Evolutionary conservation across 1,284 basidiomycete species (phyloP), one percentile per base, ranked within the genome.

Genomic region (Cerrena zonata): DNA sequence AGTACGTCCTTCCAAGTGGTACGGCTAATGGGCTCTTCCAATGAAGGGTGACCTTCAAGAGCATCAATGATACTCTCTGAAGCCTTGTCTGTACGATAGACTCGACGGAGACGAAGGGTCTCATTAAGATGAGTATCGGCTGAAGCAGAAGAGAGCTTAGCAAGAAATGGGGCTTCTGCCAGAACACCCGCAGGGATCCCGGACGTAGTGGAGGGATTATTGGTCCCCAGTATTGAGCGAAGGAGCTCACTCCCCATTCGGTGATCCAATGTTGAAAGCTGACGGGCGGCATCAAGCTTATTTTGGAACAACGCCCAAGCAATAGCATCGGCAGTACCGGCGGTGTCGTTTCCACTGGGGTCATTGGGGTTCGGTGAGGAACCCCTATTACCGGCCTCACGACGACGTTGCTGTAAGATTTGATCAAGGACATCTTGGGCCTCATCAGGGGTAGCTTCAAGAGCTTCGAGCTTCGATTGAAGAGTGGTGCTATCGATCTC

Each of bases 1-100:
- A 59, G 47, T 34, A 61, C 49, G 21, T 51, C 37, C 11, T 30
- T 49, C 59, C 59, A 61, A 19, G 57, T 51, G 5, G 24, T 5
- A 34, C 30, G 30, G 15, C 7, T 7, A 34, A 34, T 7, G 7
- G 30, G 30, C 15, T 34, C n/a, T 5, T 41, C 18, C 5, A 23
- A 18, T 7, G 40, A 41, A 18, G 40, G 18, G 30, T 34, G 30
- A 7, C 15, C 7, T 15, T 34, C 7, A 7, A 34, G 15, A 34
- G 30, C 7, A 15, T 34, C 30, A 15, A 34, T 34, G 30, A 34
- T 34, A 15, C 7, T 7, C 7, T 34, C 30, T 34, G 30, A 7
- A 15, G 30, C 30, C 30, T 34, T 34, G 7, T 34, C 30, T 7
- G 30, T 34, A 15, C 30, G 30, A 34, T 34, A 34, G 15, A 34